Percentiles rank a stretch among this genome's conserved stretches.
Evolutionary conservation across 306 rosid species (phyloP).

Genomic region (Geum urbanum): DNA sequence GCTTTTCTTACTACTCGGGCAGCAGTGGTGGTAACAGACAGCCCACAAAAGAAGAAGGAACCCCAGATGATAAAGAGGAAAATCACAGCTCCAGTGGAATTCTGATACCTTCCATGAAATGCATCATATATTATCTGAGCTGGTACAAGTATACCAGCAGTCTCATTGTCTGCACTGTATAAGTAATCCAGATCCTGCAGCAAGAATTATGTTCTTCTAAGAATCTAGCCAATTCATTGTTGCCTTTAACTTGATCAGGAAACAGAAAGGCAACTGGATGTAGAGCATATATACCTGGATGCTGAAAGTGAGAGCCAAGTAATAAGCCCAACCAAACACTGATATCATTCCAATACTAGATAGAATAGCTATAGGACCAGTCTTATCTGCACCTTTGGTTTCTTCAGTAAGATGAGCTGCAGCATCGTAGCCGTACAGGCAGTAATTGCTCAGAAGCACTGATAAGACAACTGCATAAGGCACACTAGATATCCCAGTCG

Average conservation of each 20-base stretch:
- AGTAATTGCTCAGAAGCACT: conserved; percentile 20
- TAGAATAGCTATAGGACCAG: conserved; percentile 25
- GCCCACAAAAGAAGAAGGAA: conserved; percentile 32
- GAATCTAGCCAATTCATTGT: neutral
- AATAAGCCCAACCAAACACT: conserved; percentile 27
- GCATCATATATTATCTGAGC: conserved; percentile 33
- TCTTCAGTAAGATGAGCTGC: conserved; percentile 33
- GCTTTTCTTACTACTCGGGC: conserved; percentile 24
- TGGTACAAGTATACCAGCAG: conserved; percentile 27
- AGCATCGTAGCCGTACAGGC: conserved; percentile 25
- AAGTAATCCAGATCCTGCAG: conserved; percentile 26
- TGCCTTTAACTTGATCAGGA: neutral
- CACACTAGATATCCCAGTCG: conserved; percentile 23
- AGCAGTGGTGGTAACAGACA: conserved; percentile 25
- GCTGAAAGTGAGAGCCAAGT: conserved; percentile 30
- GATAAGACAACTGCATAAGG: conserved; percentile 31
- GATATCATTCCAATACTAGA: conserved; percentile 19
- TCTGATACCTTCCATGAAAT: conserved; percentile 27
- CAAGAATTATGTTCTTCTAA: neutral
- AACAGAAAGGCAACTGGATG: too few species aligned
- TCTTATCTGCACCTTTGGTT: conserved; percentile 27
- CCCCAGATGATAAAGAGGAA: conserved; percentile 26
- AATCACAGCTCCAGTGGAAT: conserved; percentile 26
- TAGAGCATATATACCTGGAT: conserved; percentile 12
- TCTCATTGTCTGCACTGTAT: conserved; percentile 24